These are phyloP conservation scores for Yamadazyma sp. DNA, from an alignment of 805 yeast genomes.

Conservation along the genomic window DNA sequence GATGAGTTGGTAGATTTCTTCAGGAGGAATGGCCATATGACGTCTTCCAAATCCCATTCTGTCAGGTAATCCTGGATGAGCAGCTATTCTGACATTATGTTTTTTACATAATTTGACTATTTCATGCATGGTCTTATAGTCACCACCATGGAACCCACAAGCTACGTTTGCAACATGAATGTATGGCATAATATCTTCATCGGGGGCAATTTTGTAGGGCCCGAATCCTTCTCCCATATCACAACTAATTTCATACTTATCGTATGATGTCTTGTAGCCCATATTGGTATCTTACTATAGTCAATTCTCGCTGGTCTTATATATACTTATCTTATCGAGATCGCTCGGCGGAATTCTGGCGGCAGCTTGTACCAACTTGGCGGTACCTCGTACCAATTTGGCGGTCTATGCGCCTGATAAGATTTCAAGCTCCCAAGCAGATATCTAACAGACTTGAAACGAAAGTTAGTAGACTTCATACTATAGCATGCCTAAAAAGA, in stretches of 20 bases:
- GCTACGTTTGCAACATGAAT: slow-evolving; percentile 37
- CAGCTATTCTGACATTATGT: slow-evolving; percentile 29
- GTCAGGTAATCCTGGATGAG: slow-evolving; percentile 38
- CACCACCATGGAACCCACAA: slow-evolving; percentile 40
- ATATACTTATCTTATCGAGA: too few relatives aligned
- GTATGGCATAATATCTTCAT: slow-evolving; percentile 34
- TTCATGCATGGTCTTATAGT: slow-evolving; percentile 27
- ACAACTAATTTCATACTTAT: slow-evolving; percentile 23
- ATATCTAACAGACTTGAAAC: too few relatives aligned
- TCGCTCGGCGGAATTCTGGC: too few relatives aligned
- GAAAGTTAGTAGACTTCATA: too few relatives aligned
- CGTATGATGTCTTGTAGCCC: slow-evolving; percentile 1
- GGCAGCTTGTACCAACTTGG: too few relatives aligned
- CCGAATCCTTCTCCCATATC: slow-evolving; percentile 36
- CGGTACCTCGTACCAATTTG: too few relatives aligned
- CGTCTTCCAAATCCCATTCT: slow-evolving; percentile 36
- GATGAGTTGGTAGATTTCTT: slow-evolving; percentile 29
- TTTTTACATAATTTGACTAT: slow-evolving; percentile 30
- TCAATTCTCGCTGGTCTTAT: too few relatives aligned
- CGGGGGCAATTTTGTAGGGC: slow-evolving; percentile 31
- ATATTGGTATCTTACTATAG: neutral
- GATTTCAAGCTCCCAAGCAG: too few relatives aligned
- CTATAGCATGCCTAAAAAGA: too few relatives aligned
- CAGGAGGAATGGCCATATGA: slow-evolving; percentile 28
- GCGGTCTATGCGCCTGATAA: too few relatives aligned